Evolutionary conservation across 306 rosid species (phyloP), one percentile per base, ranked within the genome.

Genomic region (Rubus parviflorus): DNA sequence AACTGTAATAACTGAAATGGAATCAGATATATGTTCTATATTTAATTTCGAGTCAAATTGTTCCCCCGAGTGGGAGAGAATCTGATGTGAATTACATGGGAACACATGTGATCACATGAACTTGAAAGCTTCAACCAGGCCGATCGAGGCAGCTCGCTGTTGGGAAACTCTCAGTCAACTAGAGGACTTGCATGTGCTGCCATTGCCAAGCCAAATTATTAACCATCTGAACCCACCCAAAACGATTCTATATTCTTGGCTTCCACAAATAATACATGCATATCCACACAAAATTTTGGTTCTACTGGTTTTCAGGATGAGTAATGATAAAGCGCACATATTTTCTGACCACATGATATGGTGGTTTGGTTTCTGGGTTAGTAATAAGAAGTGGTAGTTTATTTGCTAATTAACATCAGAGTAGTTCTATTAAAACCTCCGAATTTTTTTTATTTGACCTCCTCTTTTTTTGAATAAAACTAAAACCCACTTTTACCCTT

Each of bases 91-190:
- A 85, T 25, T 70, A 86, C 87, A 86, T 90, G 94, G 90, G 77
- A 80, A 84, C 84, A 87, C 93, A 83, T 86, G 97, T 76, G 92
- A 81, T 77, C 96, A 91, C 93, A 84, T 91, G 93, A 89, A 81
- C 23, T 83, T 81, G 84, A 86, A 82, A 81, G 82, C 70, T 45
- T 58, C 23, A 47, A 56, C 11, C 78, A 45, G 48, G 48, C 3
- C 48, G 10, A 41, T 78, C 35, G 76, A 74, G 86, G 80, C 64
- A 71, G 88, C 82, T 77, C 76, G 81, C 63, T 47, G 47, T 68
- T 69, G 79, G 72, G 81, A 66, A 70, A 67, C 85, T 82, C 83
- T 71, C 57, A 77, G 90, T 83, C 87, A 85, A 68, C 37, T 7
- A 37, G 70, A 78, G 69, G 85, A 81, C 51, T 51, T 70, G 79